phyloP scores from a whole-genome alignment of 208 protist genomes.

The Wallacemonas sp. region DNA sequence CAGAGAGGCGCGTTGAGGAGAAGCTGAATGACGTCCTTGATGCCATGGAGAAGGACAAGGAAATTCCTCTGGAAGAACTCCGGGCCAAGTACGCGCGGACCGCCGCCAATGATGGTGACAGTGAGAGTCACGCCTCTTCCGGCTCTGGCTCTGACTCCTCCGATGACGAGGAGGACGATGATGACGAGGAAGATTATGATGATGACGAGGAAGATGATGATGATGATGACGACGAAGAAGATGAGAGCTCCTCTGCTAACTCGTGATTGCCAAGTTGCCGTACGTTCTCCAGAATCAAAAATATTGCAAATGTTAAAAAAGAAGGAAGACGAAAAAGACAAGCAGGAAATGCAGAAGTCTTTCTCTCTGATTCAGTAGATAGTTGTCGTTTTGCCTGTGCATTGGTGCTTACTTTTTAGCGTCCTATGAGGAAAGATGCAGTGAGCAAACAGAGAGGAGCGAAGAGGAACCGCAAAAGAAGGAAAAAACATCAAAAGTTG shows the following conservation, averaged over 20 bases:
- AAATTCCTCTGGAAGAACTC: slow-evolving; percentile 81
- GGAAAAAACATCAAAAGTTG: too few relatives aligned
- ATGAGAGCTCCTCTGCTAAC: slow-evolving; percentile 14
- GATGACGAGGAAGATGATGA: slow-evolving; percentile 20
- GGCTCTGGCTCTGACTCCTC: slow-evolving; percentile 7
- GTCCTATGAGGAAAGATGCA: too few relatives aligned
- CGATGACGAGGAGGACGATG: slow-evolving; percentile 22
- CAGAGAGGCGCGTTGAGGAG: slow-evolving; percentile 64
- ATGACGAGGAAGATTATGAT: slow-evolving; percentile 34
- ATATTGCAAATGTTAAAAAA: too few relatives aligned
- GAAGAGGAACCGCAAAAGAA: too few relatives aligned
- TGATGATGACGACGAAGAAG: slow-evolving; percentile 12
- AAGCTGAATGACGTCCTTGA: slow-evolving; percentile 68
- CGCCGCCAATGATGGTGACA: slow-evolving; percentile 34
- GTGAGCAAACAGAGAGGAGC: too few relatives aligned
- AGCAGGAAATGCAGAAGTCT: too few relatives aligned
- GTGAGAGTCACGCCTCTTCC: slow-evolving; percentile 27
- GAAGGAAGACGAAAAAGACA: too few relatives aligned
- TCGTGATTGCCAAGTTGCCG: slow-evolving; percentile 2
- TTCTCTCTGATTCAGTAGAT: too few relatives aligned
- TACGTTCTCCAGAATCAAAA: too few relatives aligned
- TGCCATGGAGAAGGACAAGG: slow-evolving; percentile 80
- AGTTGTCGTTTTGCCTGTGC: too few relatives aligned
- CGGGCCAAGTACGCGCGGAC: slow-evolving; percentile 57
- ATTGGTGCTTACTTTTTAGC: too few relatives aligned